Conservation (phyloP, 441 rosid species). For the Capsella rubella region DNA sequence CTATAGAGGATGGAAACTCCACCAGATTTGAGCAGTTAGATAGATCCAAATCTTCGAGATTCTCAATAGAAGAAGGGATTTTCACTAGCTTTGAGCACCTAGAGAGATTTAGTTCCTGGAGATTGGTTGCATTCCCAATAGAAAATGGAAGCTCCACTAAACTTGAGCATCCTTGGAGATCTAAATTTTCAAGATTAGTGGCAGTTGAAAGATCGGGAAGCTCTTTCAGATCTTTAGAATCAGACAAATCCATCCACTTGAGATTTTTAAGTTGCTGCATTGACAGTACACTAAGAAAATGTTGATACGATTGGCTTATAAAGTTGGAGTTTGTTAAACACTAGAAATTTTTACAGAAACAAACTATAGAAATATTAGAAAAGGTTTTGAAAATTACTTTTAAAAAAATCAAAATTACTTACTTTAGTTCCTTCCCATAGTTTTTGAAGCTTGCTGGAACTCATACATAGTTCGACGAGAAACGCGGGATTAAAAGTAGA, state of each 20-base stretch:
- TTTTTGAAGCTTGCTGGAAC: not conserved
- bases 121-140: too few species aligned
- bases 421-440: not conserved
- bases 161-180: too few species aligned
- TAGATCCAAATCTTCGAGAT: accelerated
- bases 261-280: not conserved
- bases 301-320: not conserved
- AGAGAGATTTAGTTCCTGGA: too few species aligned
- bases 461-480: not conserved
- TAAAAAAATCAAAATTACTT: not conserved
- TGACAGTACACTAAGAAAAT: too few species aligned
- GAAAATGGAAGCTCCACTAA: too few species aligned
- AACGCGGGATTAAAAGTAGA: not conserved
- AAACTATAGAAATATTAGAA: not conserved
- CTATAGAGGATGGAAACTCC: too few species aligned
- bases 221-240: not conserved
- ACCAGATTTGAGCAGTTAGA: too few species aligned
- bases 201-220: slow-evolving; percentile 2
- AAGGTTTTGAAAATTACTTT: not conserved
- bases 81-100: too few species aligned
- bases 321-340: not conserved
- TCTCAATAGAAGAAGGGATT: not conserved
- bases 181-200: not conserved
- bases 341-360: not conserved
- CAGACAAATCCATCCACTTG: not conserved